phyloP scores from a whole-genome alignment of 768 basidiomycete genomes.

The Roridomyces roridus region DNA sequence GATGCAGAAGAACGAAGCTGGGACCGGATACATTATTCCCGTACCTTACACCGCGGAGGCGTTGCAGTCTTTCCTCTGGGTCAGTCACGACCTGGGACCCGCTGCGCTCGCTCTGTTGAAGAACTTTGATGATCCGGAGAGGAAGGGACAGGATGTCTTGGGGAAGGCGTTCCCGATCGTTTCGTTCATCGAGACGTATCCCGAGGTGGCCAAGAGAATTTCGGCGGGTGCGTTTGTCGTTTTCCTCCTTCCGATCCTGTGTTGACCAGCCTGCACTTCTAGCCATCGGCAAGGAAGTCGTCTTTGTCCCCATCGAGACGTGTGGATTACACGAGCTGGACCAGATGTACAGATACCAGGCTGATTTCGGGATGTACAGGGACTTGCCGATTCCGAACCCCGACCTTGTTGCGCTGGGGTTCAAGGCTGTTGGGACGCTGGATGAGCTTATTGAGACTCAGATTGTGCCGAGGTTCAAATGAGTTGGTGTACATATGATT shows the following conservation, averaged over 20 bases:
- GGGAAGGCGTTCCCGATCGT: slow-evolving; percentile 6
- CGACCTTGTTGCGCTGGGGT: slow-evolving; percentile 15
- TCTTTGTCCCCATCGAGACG: slow-evolving; percentile 1
- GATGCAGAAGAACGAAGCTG: not conserved
- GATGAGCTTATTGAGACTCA: slow-evolving; percentile 20
- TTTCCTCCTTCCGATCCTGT: not conserved
- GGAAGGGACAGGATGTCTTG: not conserved
- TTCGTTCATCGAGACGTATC: not conserved
- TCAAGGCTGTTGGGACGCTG: slow-evolving; percentile 19
- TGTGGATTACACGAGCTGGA: slow-evolving; percentile 21
- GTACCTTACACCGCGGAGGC: not conserved
- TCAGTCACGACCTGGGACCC: not conserved
- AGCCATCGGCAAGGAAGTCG: slow-evolving; percentile 22
- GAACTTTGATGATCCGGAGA: not conserved
- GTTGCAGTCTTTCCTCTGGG: not conserved
- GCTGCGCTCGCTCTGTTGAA: slow-evolving; percentile 1
- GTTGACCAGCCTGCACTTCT: not conserved
- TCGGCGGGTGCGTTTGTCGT: not conserved
- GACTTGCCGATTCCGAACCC: slow-evolving; percentile 16
- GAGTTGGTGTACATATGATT: slow-evolving; percentile 11
- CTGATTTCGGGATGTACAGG: slow-evolving; percentile 6
- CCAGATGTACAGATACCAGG: slow-evolving; percentile 25
- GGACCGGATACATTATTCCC: not conserved
- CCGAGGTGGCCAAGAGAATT: not conserved
- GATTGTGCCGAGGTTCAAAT: slow-evolving; percentile 11